Evolutionary conservation across 306 rosid genomes (phyloP).

Genomic region (Cyamopsis tetragonoloba): DNA sequence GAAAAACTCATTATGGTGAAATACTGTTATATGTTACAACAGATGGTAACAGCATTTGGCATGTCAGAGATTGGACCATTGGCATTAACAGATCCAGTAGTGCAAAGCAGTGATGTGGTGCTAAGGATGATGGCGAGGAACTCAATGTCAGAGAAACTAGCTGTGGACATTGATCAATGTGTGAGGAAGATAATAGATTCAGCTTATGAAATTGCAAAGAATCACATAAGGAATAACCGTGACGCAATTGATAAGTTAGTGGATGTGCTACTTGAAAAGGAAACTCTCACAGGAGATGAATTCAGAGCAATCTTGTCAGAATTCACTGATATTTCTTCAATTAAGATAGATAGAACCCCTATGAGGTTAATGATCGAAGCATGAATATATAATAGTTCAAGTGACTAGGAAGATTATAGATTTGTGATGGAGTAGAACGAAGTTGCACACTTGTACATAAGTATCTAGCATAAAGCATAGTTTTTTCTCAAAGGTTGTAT

Average conservation of each 20-base stretch:
- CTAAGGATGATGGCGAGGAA: slow-evolving; percentile 72
- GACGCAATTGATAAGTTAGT: slow-evolving; percentile 63
- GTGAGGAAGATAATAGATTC: slow-evolving; percentile 37
- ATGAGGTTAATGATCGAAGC: slow-evolving; percentile 45
- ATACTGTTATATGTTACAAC: background rate
- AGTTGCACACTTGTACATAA: background rate
- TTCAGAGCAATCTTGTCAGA: slow-evolving; percentile 65
- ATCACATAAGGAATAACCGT: slow-evolving; percentile 52
- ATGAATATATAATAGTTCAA: background rate
- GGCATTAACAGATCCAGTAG: slow-evolving; percentile 54
- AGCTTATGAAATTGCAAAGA: slow-evolving; percentile 63
- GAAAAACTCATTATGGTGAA: background rate
- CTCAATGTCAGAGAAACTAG: slow-evolving; percentile 70
- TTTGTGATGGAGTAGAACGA: background rate
- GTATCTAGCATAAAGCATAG: background rate
- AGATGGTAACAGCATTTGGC: slow-evolving; percentile 77
- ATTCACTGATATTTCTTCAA: slow-evolving; percentile 38
- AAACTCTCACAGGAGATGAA: slow-evolving; percentile 63
- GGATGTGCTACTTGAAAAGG: slow-evolving; percentile 63
- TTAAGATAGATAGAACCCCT: slow-evolving; percentile 27
- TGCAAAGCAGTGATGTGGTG: slow-evolving; percentile 57
- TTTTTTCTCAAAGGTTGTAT: background rate
- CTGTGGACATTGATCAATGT: slow-evolving; percentile 59
- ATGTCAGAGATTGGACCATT: slow-evolving; percentile 89
- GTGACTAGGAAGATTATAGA: background rate